Evolutionary conservation across 306 rosid species (phyloP), one percentile per base, ranked within the genome.

Genomic region (Oxytropis ochrocephala): DNA sequence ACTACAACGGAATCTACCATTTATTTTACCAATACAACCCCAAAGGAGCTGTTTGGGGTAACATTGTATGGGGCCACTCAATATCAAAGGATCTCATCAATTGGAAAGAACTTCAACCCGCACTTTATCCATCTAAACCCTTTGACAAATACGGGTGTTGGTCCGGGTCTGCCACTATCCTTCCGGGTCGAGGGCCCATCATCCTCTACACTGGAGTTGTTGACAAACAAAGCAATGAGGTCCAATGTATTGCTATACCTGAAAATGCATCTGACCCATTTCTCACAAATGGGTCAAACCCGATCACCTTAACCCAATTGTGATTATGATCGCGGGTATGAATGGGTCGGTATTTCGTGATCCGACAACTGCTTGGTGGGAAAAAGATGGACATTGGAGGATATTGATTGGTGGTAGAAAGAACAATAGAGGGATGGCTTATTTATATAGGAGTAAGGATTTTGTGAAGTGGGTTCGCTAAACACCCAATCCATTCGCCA

Each of bases 31-130:
- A 94, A 10, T 90, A 84, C 76, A 94, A 94, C 10, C 96, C 98
- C 1, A 81, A 86, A 61, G 97, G 97, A 8, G 84, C 97, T 0
- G 92, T 88, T 18, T 94, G 98, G 98, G 97, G 97, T 0, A 90
- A 94, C 80, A 90, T 94, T 36, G 96, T 88, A 2, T 90, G 98
- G 98, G 98, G 92, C 2, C 98, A 94, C 78, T 87, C 98, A 1
- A 76, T 94, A 0, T 94, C 98, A 2, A 87, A 52, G 21, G 96
- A 94, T 4, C 56, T 94, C 42, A 80, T 90, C 63, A 88, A 87
- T 9, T 94, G 98, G 98, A 72, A 80, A 53, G 58, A 87, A 11
- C 82, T 94, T 8, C 78, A 81, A 7, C 88, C 82, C 0, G 92
- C 92, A 2, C 62, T 90, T 9, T 74, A 69, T 72, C 96, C 98